Base-by-base conservation (phyloP, 306 rosid species). In the Casuarina equisetifolia region DNA sequence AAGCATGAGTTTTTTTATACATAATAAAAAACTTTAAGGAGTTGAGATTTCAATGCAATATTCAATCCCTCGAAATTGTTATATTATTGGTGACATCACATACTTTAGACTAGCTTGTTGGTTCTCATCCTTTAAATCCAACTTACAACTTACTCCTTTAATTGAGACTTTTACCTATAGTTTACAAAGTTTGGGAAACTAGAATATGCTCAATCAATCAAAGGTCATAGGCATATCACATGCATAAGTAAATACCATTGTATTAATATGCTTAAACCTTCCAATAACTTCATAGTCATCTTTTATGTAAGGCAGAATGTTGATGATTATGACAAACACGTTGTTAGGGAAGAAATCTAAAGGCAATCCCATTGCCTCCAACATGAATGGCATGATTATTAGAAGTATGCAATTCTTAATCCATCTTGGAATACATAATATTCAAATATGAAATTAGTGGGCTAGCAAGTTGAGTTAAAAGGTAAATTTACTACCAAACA, bases 1-100 rank as follows among this genome's bases (percentile, higher is more conserved):
- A 84, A 96, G 99, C 59, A 96, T 98, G 15, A 97, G 32, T 25
- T 98, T 81, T 96, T 96, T 81, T 96, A 96, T 19, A 98, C 98
- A 71, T 96, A 96, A 85, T 92, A 96, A 86, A 96, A 96, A 74
- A 96, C 99, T 82, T 96, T 98, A 40, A 96, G 93, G 76, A 96
- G 99, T 93, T 11, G 98, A 96, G 79, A 98, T 92, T 82, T 96
- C 99, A 0, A 96, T 96, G 85, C 99, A 96, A 72, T 98, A 92
- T 84, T 96, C 99, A 87, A 92, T 96, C 87, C 92, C 98, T 52
- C 96, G 97, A 81, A 96, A 96, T 72, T 96, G 97, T 83, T 96
- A 96, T 98, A 96, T 96, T 81, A 96, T 91, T 54, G 99, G 99
- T 38, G 99, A 91, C 99, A 96, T 96, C 84, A 91, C 98, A 79